Base-by-base conservation (phyloP, 1,139 yeast genomes). In the Candida sojae region DNA sequence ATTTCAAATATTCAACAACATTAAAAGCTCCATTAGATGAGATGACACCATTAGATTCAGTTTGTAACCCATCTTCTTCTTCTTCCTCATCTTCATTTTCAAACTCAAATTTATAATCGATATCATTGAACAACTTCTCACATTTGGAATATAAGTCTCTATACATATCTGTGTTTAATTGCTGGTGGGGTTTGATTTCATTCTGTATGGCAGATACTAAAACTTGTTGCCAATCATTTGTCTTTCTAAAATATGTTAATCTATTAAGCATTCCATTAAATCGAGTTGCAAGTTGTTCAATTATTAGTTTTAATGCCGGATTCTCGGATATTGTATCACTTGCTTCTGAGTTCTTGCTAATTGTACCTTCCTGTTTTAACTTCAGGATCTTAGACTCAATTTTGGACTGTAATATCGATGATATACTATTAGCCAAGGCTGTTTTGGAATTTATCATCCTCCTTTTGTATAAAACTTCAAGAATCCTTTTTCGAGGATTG, bases 391-490 rank as follows among this genome's bases (percentile, higher is more conserved):
- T 60, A 1, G 53, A 42, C 17, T 57, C 55, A 0, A 80, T 62
- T 31, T 62, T 68, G 5, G 64, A 53, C 45, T 73, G 73, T 28
- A 76, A 60, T 2, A 70, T 37, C 0, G 80, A 66, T 32, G 70
- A 69, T 29, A 82, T 51, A 51, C 75, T 79, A 37, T 70, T 58
- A 23, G 66, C 56, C n/a, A 79, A 51, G n/a, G 62, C 63, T 4
- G 64, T 61, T 31, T 59, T 61, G 17, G 77, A 66, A 51, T 72
- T 71, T 3, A 67, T 55, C 8, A 43, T 44, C 3, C 45, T 45
- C 43, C 58, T 62, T 6, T 28, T 42, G 30, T 45, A 51, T 13
- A 47, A 29, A 4, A 54, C 39, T 32, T 52, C 51, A 17, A 42
- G 21, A 2, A 53, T 33, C 36, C 28, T 29, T 13, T 38, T 23